Percentiles rank a stretch among this genome's conserved stretches.
These are phyloP conservation scores for Gossypium schwendimanii DNA, from an alignment of 441 rosid species.

Conservation along the genomic window DNA sequence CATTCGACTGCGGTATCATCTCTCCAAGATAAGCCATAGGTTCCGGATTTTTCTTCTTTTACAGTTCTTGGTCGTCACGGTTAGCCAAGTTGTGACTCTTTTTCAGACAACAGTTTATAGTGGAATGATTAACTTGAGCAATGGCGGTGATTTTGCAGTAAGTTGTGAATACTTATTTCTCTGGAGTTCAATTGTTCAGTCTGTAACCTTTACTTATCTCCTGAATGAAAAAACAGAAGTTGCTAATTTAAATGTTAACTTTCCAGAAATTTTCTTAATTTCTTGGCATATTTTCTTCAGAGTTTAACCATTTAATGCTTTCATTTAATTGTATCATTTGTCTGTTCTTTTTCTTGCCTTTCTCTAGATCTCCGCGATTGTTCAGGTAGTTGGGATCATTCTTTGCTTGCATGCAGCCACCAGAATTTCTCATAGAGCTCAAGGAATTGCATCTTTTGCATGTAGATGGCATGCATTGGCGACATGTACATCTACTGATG, in stretches of 20 bases:
- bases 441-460: conserved; percentile 58
- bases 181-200: background rate
- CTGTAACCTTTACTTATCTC: background rate
- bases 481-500: conserved; percentile 48
- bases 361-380: conserved; percentile 67
- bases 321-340: background rate
- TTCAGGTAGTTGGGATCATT: conserved; percentile 84
- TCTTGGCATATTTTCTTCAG: background rate
- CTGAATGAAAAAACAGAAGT: background rate
- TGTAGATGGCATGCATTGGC: conserved; percentile 85
- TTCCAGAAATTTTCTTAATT: background rate
- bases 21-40: conserved; percentile 92
- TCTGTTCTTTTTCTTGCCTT: conserved; percentile 4
- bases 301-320: background rate
- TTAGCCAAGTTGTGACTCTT: conserved; percentile 62
- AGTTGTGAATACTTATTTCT: conserved; percentile 25
- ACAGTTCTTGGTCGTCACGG: conserved; percentile 66
- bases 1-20: conserved; percentile 56
- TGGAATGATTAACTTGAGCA: conserved; percentile 50
- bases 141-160: conserved; percentile 87
- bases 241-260: background rate
- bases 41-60: conserved; percentile 80
- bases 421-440: conserved; percentile 85
- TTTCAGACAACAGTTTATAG: conserved; percentile 70
- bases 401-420: conserved; percentile 88